Evolutionary conservation across 805 yeast species (phyloP).

Genomic region (Suhomyces prunicola): DNA sequence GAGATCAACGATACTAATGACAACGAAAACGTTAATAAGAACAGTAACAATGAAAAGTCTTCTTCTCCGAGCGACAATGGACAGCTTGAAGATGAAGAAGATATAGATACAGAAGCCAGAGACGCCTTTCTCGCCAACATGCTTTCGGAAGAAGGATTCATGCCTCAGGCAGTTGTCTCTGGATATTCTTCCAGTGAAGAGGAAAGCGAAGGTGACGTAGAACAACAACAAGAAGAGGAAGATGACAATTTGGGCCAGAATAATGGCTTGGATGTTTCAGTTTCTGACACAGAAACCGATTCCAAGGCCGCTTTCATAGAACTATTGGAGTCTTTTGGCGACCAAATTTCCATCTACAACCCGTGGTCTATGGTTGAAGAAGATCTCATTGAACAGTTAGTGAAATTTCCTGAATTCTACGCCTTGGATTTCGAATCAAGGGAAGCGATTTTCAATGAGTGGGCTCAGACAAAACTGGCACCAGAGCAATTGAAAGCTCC

Average conservation of each 20-base stretch:
- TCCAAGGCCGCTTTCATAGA: slow-evolving; percentile 16
- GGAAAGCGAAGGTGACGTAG: slow-evolving; percentile 11
- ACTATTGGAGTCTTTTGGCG: slow-evolving; percentile 23
- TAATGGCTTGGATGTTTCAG: slow-evolving; percentile 8
- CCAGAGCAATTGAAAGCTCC: neutral
- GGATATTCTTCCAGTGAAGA: slow-evolving; percentile 28
- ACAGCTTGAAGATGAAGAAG: slow-evolving; percentile 4
- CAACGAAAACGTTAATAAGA: neutral
- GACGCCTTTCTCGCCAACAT: slow-evolving; percentile 14
- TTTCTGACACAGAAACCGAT: slow-evolving; percentile 5
- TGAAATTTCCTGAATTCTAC: slow-evolving; percentile 27
- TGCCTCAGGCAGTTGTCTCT: slow-evolving; percentile 12
- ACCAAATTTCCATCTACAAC: slow-evolving; percentile 29
- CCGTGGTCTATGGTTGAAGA: slow-evolving; percentile 41
- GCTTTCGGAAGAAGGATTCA: slow-evolving; percentile 18
- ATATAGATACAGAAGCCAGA: slow-evolving; percentile 9
- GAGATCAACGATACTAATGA: neutral
- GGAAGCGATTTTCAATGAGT: slow-evolving; percentile 23
- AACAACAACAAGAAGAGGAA: slow-evolving; percentile 3
- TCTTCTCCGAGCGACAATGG: neutral
- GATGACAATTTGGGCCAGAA: slow-evolving; percentile 1
- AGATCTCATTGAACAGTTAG: slow-evolving; percentile 27
- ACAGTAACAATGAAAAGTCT: neutral
- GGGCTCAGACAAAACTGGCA: slow-evolving; percentile 14
- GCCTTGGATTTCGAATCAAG: slow-evolving; percentile 17